These are phyloP conservation scores for Kluyveromyces nonfermentans DNA, from an alignment of 805 yeast species.

Conservation along the genomic window DNA sequence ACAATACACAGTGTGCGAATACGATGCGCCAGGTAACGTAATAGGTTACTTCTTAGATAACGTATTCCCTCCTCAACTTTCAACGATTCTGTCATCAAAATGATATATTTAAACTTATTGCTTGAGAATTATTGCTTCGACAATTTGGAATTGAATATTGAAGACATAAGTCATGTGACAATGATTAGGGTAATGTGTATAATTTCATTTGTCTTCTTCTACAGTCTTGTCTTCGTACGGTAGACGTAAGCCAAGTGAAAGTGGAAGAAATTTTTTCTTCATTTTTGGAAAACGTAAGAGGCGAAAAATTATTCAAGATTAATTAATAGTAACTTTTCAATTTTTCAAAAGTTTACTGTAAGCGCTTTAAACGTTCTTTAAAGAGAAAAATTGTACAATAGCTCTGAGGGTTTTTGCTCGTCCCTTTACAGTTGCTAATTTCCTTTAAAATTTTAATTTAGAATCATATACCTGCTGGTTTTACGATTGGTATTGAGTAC, in stretches of 20 bases:
- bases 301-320: neutral
- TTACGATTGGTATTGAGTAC: neutral
- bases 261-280: neutral
- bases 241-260: neutral
- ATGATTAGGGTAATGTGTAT: neutral
- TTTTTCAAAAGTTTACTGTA: too few relatives aligned
- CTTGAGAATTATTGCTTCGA: too few relatives aligned
- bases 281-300: neutral
- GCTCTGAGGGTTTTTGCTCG: neutral
- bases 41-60: conserved; percentile 33
- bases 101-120: too few relatives aligned
- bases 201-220: too few relatives aligned
- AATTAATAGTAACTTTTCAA: neutral
- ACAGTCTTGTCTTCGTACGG: too few relatives aligned
- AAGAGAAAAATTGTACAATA: neutral
- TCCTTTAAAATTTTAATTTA: too few relatives aligned
- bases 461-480: neutral
- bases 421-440: neutral
- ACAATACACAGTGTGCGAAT: conserved; percentile 60
- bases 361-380: neutral
- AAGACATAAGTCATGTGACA: too few relatives aligned
- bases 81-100: too few relatives aligned
- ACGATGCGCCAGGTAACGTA: conserved; percentile 57
- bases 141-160: too few relatives aligned
- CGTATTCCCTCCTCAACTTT: conserved; percentile 25